Evolutionary conservation across 2,329 filamentous ascomycete species (phyloP), one percentile per base, ranked within the genome.

Genomic region (Xylaria sp.): DNA sequence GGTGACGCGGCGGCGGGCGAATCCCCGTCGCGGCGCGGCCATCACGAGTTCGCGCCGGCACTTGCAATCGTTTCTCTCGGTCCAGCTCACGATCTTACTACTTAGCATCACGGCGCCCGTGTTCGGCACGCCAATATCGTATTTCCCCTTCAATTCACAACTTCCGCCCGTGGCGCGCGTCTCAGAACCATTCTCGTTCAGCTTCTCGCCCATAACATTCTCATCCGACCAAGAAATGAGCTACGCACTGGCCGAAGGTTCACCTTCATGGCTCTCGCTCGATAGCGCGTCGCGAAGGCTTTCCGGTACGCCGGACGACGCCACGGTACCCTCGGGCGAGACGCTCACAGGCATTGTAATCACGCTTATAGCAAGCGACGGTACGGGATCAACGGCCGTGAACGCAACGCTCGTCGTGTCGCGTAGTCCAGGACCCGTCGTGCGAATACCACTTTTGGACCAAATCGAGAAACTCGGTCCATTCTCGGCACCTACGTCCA

Each of bases 121-220:
- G n/a, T 71, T 67, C 44, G 78, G 81, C 61, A 75, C 79, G 21
- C 87, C 87, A 12, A 75, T 78, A 27, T 76, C 84, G 57, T 81
- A 84, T 55, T 95, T 94, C 74, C 93, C 93, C 0, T 85, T 97
- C 79, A 97, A 96, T 80, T 90, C 92, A 2, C 94, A 97, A 79
- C 86, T 97, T 0, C 93, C 93, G 37, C 91, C 91, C 3, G 91
- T 94, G 62, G 93, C 93, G 23, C 87, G 92, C 72, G 84, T 92
- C 68, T 87, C 86, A 48, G 77, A 90, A 74, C 84, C 85, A 2
- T 96, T 93, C 79, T 87, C 84, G 10, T 93, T 94, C 76, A 84
- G 87, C 35, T 92, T 97, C 75, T 91, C 92, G 10, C 80, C 84
- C 18, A 89, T 90, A 47, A 97, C 93, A 0, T 97, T 97, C 80